These are phyloP conservation scores for Ceratobasidium sp. DNA, from an alignment of 1,284 basidiomycete species.

Conservation along the genomic window DNA sequence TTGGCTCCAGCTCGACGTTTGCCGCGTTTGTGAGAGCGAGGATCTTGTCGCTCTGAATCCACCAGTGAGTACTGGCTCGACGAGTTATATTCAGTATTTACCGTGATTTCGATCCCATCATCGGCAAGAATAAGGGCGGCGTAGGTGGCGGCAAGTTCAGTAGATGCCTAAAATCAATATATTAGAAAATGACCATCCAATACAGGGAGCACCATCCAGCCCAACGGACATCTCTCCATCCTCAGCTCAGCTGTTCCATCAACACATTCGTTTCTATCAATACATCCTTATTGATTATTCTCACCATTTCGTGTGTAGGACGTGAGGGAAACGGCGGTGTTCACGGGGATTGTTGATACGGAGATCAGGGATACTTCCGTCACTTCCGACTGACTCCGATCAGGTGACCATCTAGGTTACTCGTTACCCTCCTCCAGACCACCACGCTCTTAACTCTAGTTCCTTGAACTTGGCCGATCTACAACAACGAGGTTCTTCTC, in stretches of 20 bases:
- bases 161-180: conserved; percentile 63
- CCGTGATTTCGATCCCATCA: conserved; percentile 96
- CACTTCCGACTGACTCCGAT: conserved; percentile 34
- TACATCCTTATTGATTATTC: background rate
- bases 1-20: conserved; percentile 90
- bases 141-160: conserved; percentile 90
- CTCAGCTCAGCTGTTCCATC: background rate
- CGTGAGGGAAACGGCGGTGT: conserved; percentile 21
- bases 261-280: too few relatives aligned
- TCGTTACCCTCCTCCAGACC: background rate
- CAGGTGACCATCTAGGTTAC: conserved; percentile 35
- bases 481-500: too few relatives aligned
- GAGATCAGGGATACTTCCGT: background rate
- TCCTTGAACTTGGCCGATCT: too few relatives aligned
- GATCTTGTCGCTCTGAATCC: conserved; percentile 89
- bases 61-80: background rate
- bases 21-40: conserved; percentile 86
- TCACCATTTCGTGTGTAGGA: conserved; percentile 36
- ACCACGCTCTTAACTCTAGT: too few relatives aligned
- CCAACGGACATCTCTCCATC: background rate
- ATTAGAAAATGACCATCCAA: conserved; percentile 20
- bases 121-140: conserved; percentile 97
- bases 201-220: conserved; percentile 4
- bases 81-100: conserved; percentile 64
- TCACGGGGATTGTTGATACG: conserved; percentile 33